Evolutionary conservation across 78 protist genomes (phyloP), one percentile per base, ranked within the genome.

Genomic region (Dictyostelium discoideum): DNA sequence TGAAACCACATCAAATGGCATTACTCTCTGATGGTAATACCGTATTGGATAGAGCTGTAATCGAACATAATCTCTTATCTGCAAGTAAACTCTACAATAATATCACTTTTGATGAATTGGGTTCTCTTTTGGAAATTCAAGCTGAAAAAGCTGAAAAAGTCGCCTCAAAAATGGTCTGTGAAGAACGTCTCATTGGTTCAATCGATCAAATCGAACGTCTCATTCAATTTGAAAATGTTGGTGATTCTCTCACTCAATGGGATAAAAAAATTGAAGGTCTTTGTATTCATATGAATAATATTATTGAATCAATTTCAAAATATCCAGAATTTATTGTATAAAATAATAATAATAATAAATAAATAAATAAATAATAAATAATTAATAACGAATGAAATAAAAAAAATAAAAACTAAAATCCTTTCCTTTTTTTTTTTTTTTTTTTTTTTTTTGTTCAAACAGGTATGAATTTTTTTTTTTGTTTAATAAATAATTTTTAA

Each of bases 11-110:
- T 84, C 99, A 98, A 73, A 67, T 79, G 78, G 98, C 98, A 10
- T 20, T 26, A 5, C 44, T 79, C 39, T 95, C 93, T 2, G 99
- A 98, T 82, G 99, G 98, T 48, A 60, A 80, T 14, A 97, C 98
- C 3, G 98, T 96, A 67, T 96, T 98, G 73, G 97, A 97, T 10
- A 84, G 93, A 8, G 98, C 99, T 2, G 98, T 98, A 22, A 77
- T 98, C 22, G 99, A 98, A 69, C 99, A 98, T 87, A 98, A 98
- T 94, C 84, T 98, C 24, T 94, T 96, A 6, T 32, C 99, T 1
- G 97, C 98, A 8, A 74, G 96, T 69, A 48, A 86, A 48, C 81
- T 98, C 76, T 98, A 98, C 94, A 57, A 86, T 22, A 98, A 98
- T 85, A 98, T 98, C 63, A 42, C 96, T 29, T 97, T 98, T 77